These are phyloP conservation scores for Pythium phragmiticola DNA, from an alignment of 352 stramenopile species.

Conservation along the genomic window DNA sequence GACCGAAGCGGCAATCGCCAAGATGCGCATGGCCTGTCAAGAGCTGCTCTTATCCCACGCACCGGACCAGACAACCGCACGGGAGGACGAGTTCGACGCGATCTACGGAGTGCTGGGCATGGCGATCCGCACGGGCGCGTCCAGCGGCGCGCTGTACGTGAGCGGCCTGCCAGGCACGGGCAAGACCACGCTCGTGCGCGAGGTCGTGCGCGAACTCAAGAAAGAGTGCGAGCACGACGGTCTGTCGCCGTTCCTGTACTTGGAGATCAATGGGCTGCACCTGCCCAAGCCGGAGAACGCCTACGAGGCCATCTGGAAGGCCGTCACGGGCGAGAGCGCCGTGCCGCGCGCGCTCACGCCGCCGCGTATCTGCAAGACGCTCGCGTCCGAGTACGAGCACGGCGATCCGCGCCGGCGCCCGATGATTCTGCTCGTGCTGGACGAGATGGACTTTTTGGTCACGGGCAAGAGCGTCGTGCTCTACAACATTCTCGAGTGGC, in stretches of 20 bases:
- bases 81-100: slow-evolving; percentile 57
- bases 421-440: slow-evolving; percentile 59
- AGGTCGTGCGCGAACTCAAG: slow-evolving; percentile 56
- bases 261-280: slow-evolving; percentile 71
- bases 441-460: slow-evolving; percentile 82
- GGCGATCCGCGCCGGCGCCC: slow-evolving; percentile 35
- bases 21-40: slow-evolving; percentile 51
- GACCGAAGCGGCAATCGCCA: slow-evolving; percentile 26
- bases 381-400: slow-evolving; percentile 50
- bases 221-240: slow-evolving; percentile 30
- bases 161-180: slow-evolving; percentile 64
- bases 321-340: slow-evolving; percentile 30
- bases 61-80: slow-evolving; percentile 50
- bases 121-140: slow-evolving; percentile 52
- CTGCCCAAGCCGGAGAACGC: slow-evolving; percentile 64
- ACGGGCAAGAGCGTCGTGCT: slow-evolving; percentile 71
- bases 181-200: slow-evolving; percentile 74
- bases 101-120: slow-evolving; percentile 54
- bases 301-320: slow-evolving; percentile 65
- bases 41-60: slow-evolving; percentile 65
- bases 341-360: slow-evolving; percentile 30
- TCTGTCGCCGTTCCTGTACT: slow-evolving; percentile 51
- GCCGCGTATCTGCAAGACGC: slow-evolving; percentile 39
- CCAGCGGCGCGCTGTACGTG: slow-evolving; percentile 62
- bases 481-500: slow-evolving; percentile 83